Percentiles rank a stretch among this genome's conserved stretches.
Conservation (phyloP, 73 alveolate species). For the Uronychia binucleata region DNA sequence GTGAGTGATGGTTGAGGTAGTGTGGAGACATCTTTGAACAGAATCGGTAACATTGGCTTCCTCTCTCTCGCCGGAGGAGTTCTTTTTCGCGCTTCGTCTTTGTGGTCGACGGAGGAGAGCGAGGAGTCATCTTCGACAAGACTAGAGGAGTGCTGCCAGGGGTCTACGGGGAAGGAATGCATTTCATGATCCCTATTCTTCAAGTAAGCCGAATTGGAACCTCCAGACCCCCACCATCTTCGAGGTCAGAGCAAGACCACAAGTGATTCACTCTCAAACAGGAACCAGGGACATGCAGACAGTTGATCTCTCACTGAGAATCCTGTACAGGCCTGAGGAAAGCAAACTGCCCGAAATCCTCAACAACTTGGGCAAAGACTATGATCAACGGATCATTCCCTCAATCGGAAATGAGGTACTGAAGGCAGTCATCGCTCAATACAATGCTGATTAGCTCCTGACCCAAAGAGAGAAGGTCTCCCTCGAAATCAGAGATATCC, state of each 20-base stretch:
- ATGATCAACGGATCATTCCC: slow-evolving; percentile 83
- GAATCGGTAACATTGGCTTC: slow-evolving; percentile 42
- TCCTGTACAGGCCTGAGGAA: slow-evolving; percentile 73
- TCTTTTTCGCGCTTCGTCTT: slow-evolving; percentile 61
- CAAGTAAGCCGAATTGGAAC: slow-evolving; percentile 29
- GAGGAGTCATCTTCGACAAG: slow-evolving; percentile 80
- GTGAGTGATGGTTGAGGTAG: too few relatives aligned
- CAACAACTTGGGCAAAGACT: slow-evolving; percentile 72
- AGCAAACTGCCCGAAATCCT: slow-evolving; percentile 64
- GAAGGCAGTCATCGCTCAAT: slow-evolving; percentile 80
- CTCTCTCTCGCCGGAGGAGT: slow-evolving; percentile 45
- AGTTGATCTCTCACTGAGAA: slow-evolving; percentile 79
- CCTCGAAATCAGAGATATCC: slow-evolving; percentile 72
- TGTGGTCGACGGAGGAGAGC: slow-evolving; percentile 83
- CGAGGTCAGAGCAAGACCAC: slow-evolving; percentile 71
- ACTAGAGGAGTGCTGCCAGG: slow-evolving; percentile 58
- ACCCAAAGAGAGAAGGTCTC: slow-evolving; percentile 86
- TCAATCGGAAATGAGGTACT: slow-evolving; percentile 86
- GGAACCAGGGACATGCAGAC: slow-evolving; percentile 86
- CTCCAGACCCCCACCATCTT: slow-evolving; percentile 69
- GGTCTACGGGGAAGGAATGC: slow-evolving; percentile 84
- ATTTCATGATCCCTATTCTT: slow-evolving; percentile 74
- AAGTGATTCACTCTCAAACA: slow-evolving; percentile 73
- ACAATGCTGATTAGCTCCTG: slow-evolving; percentile 76
- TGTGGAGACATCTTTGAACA: too few relatives aligned